Evolutionary conservation across 352 stramenopile species (phyloP), one percentile per base, ranked within the genome.

Genomic region (Aphanomyces cochlioides): DNA sequence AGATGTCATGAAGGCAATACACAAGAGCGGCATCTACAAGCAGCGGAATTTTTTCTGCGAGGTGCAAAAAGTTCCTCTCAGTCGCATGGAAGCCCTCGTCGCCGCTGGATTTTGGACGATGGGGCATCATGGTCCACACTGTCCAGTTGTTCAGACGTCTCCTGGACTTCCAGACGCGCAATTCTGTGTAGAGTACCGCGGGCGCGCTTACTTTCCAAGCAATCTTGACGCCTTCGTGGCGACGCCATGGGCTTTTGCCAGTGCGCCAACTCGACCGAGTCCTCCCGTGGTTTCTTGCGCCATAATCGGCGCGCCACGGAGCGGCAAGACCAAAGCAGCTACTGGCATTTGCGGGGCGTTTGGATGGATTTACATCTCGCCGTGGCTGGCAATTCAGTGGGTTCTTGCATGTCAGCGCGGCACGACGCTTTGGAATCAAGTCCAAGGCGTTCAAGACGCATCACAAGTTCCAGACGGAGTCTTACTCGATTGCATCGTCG

Each of bases 51-150:
- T 67, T 12, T 67, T 67, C 43, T 67, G 59, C 17, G 38, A 13
- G 39, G 36, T 36, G 10, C 41, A 67, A 10, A 21, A 15, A 13
- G 17, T 37, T 19, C 40, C 59, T 3, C 3, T 67, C 4, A 34
- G 17, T 17, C 59, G 59, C 28, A n/a, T 56, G 10, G 17, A 40
- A 28, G n/a, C 59, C 8, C 59, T 67, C 17, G 39, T 67, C 19
- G 12, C 41, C 10, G 59, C 59, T 8, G 59, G 59, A 28, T 67
- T 57, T 40, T 41, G 28, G 41, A 50, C 40, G 5, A 28, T 67
- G 3, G 59, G 59, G 4, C 40, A 56, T 28, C 59, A 67, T 19
- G 59, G 59, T 34, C 59, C 59, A n/a, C 21, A 67, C 19, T 67
- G 59, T 19, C 59, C 59, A n/a, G 59, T 67, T 5, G 41, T 17